Base-by-base conservation (phyloP, 1,284 basidiomycete genomes). In the Spongiforma sp. region DNA sequence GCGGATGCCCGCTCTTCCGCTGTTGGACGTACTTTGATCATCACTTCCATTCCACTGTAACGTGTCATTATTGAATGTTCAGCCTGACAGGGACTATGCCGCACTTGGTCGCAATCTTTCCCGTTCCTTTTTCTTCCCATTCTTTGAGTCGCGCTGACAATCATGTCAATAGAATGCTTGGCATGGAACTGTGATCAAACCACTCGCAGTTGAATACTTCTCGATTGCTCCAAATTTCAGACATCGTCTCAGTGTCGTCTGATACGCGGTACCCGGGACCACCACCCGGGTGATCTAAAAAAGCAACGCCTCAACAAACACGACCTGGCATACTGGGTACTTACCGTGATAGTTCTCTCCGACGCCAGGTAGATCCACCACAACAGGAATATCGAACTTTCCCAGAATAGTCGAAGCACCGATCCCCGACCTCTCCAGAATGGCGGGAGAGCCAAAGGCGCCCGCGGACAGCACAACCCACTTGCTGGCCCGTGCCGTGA, bases 401-500 rank as follows among this genome's bases (percentile, higher is more conserved):
- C 79, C 68, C 15, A 89, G 73, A 9, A 86, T 67, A 0, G 75
- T 72, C 17, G 71, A 67, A 1, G 77, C 70, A 2, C 86, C 86
- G 46, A 87, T 81, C 7, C 84, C 85, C 1, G 84, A 86, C 57
- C 84, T 78, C 69, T 87, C 85, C 21, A 88, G 75, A 55, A 89
- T 85, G 3, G 79, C 70, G 2, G 86, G 84, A 0, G 86, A 86
- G 5, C 86, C 87, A 57, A 88, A 84, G 0, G 86, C 72, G 1
- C 87, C 87, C 1, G 80, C 79, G 14, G 83, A 80, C n/a, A 88
- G 54, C 6, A 88, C 78, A 0, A 88, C 81, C 2, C 86, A 72
- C 19, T 76, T 79, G 26, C 76, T 77, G 4, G 84, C 84, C 32
- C 64, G 72, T 4, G 77, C 83, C 2, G 68, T 70, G n/a, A 66